Percentiles rank a stretch among this genome's conserved stretches.
These are phyloP conservation scores for Claviceps citrina DNA, from an alignment of 2,329 filamentous ascomycete genomes.

Conservation along the genomic window DNA sequence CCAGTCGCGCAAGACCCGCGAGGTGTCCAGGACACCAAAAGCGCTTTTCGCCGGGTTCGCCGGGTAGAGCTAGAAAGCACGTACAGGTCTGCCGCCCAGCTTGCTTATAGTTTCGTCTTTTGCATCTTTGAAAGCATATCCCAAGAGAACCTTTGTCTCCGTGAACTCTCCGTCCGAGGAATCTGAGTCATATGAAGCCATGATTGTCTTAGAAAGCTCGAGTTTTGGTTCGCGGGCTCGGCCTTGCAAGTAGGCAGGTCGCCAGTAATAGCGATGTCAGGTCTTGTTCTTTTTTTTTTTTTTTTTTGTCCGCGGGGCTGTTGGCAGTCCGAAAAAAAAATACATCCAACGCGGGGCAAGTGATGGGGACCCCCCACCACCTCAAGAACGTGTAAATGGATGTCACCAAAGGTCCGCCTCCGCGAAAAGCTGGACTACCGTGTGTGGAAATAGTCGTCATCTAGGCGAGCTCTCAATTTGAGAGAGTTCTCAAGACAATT, in stretches of 20 bases:
- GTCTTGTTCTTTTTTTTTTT: slow-evolving; percentile 14
- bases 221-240: not conserved
- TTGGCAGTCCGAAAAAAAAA: too few relatives aligned
- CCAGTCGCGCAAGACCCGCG: not conserved
- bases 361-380: too few relatives aligned
- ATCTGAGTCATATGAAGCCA: slow-evolving; percentile 77
- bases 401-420: too few relatives aligned
- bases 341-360: too few relatives aligned
- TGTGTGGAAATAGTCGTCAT: too few relatives aligned
- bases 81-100: slow-evolving; percentile 73
- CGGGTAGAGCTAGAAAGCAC: slow-evolving; percentile 14
- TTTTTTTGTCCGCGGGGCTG: not conserved
- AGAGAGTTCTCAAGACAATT: too few relatives aligned
- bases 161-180: slow-evolving; percentile 58
- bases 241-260: not conserved
- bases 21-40: not conserved
- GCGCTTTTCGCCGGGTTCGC: not conserved
- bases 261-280: slow-evolving; percentile 22
- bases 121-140: slow-evolving; percentile 69
- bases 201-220: slow-evolving; percentile 18
- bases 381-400: too few relatives aligned
- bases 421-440: too few relatives aligned
- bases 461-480: too few relatives aligned
- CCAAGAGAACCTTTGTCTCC: slow-evolving; percentile 77
- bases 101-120: slow-evolving; percentile 76